Base-by-base conservation (phyloP, 2,329 filamentous ascomycete genomes). In the Trichophyton mentagrophytes region DNA sequence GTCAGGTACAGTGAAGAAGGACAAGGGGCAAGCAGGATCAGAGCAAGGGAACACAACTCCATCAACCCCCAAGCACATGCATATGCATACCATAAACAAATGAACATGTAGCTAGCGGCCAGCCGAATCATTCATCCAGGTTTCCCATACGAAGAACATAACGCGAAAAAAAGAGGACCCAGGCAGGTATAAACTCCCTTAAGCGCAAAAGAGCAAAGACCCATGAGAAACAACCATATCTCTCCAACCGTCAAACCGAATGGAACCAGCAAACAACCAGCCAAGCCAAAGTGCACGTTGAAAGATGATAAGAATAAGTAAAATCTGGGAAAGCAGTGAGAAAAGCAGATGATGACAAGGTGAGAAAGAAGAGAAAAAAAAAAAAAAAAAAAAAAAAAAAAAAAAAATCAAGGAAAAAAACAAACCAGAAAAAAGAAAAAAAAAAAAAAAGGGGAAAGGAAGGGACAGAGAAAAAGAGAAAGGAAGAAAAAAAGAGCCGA, bases 61-160 rank as follows among this genome's bases (percentile, higher is more conserved):
- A 55, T 55, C 27, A 36, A 38, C 33, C 27, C 51, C 27, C 27
- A 13, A 13, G 25, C 51, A 55, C 51, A 55, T 55, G 40, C 51
- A 55, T 55, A 38, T 38, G 47, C 51, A 55, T 55, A 55, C 51
- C 27, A 36, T 55, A 55, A 36, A 17, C 51, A 55, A 55, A 33
- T 11, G 33, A 11, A 38, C 11, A 38, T 38, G 33, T 36, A 55
- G 27, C n/a, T 55, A 55, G 51, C 51, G 51, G 51, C 51, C 51
- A 55, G 51, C 51, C 51, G 51, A 55, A 36, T 55, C 46, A 51
- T 51, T 22, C 49, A 53, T 53, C 51, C 51, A 55, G 51, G 51
- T 55, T 20, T 20, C 27, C 27, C 25, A 33, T 55, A 53, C 13
- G 47, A 53, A 38, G 8, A 38, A 11, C 33, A 38, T 30, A 38